Conservation (phyloP, 257 asterid species). For the Pogostemon cablin region DNA sequence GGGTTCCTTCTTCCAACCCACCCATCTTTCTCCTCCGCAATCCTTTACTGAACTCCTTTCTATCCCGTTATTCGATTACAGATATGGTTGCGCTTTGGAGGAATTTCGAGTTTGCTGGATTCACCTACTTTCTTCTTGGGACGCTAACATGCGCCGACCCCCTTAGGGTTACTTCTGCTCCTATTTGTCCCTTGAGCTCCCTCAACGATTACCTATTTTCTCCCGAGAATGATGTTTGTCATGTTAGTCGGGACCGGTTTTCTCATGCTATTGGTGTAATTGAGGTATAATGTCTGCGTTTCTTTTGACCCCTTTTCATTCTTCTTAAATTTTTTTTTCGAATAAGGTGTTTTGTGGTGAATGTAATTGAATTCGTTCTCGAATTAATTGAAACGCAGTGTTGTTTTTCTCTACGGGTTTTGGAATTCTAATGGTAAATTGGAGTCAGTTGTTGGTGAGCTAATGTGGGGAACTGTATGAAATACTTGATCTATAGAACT, state of each 20-base stretch:
- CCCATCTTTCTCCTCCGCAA: constrained; percentile 28
- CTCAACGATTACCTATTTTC: constrained; percentile 61
- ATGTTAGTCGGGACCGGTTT: constrained; percentile 43
- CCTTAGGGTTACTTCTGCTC: constrained; percentile 46
- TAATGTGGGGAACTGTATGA: constrained; percentile 10
- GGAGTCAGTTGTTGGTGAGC: constrained; percentile 17
- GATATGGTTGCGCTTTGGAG: constrained; percentile 48
- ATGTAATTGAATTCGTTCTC: not conserved
- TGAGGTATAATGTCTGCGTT: constrained; percentile 51
- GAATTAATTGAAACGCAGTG: not conserved
- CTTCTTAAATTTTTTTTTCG: not conserved
- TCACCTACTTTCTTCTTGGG: constrained; percentile 50
- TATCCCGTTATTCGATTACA: constrained; percentile 3
- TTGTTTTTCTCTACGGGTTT: not conserved
- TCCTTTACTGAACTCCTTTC: constrained; percentile 27
- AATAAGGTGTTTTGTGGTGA: not conserved
- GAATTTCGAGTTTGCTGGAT: constrained; percentile 40
- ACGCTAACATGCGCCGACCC: constrained; percentile 50
- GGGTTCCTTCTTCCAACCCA: constrained; percentile 48
- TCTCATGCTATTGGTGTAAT: constrained; percentile 51
- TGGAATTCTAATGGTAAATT: not conserved
- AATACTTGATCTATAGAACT: constrained; percentile 2
- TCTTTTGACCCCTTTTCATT: constrained; percentile 2
- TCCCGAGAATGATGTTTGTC: constrained; percentile 47
- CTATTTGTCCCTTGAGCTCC: constrained; percentile 57